Evolutionary conservation across 2,329 filamentous ascomycete genomes (phyloP), one percentile per base, ranked within the genome.

Genomic region (Teratosphaeria destructans): DNA sequence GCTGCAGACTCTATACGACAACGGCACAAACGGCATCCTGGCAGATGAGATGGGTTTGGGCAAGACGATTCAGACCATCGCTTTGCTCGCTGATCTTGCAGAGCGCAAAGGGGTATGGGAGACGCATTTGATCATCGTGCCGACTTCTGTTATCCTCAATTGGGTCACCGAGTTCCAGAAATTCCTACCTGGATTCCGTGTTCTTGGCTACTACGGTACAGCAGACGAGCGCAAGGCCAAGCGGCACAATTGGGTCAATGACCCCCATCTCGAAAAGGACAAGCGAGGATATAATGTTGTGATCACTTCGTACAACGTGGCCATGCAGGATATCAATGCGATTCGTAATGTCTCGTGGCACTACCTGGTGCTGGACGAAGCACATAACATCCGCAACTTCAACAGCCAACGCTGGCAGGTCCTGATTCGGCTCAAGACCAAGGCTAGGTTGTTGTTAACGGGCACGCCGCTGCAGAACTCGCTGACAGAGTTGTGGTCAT

Each of bases 111-210:
- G 91, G 68, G 85, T 95, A 5, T 99, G 94, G 95, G 94, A 95
- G 0, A 91, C 94, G 0, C 94, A 99, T 77, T 78, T 99, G 27
- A 90, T 99, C 55, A 88, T 99, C 62, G 94, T 99, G 1, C 94
- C 94, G 1, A 99, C 94, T 2, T 97, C 92, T 74, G 95, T 99
- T 55, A 96, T 99, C 82, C 84, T 99, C 64, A 99, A 99, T 71
- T 99, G 94, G 94, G 95, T 99, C 73, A 97, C 97, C 88, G 94
- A 99, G 75, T 99, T 99, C 81, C 97, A 97, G 71, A 99, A 99
- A 73, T 99, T 93, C 85, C 90, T 92, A 60, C 94, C 95, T 3
- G 93, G 94, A 0, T 99, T 99, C 80, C 97, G 96, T 72, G 95
- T 99, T 59, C 80, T 99, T 61, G 94, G 92, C 0, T 99, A 99